Conservation (phyloP, 2,329 filamentous ascomycete genomes). For the Talaromyces sp. region DNA sequence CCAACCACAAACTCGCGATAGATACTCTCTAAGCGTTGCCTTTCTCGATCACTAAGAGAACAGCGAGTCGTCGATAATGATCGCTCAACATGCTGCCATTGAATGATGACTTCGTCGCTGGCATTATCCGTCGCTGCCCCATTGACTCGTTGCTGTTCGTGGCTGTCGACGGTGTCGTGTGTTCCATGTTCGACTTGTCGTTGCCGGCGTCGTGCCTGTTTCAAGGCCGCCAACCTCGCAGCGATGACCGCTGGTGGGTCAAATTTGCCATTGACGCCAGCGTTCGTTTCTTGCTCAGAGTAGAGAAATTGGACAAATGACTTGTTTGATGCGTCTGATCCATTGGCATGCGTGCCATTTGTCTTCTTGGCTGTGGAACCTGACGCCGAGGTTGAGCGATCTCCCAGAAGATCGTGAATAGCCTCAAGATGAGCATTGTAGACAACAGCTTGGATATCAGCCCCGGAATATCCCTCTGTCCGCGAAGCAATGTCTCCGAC, state of each 20-base stretch:
- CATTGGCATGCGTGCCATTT: conserved; percentile 22
- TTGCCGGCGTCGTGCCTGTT: conserved; percentile 62
- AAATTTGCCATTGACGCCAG: conserved; percentile 48
- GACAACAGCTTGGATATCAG: conserved; percentile 88
- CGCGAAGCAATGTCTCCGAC: conserved; percentile 70
- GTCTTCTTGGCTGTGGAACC: conserved; percentile 26
- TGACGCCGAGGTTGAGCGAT: conserved; percentile 40
- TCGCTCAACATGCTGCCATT: conserved; percentile 76
- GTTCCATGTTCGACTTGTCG: conserved; percentile 48
- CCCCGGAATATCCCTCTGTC: conserved; percentile 89
- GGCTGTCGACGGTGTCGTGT: conserved; percentile 8
- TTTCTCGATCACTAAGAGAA: conserved; percentile 78
- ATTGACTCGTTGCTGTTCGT: conserved; percentile 24
- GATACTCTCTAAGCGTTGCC: conserved; percentile 68
- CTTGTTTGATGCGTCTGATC: conserved; percentile 33
- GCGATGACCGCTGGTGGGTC: conserved; percentile 74
- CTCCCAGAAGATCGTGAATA: conserved; percentile 84
- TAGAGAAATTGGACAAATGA: conserved; percentile 80
- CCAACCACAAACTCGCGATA: conserved; percentile 92
- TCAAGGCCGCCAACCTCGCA: conserved; percentile 77
- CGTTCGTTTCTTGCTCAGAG: conserved; percentile 56
- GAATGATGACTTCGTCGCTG: conserved; percentile 69
- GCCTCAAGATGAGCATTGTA: conserved; percentile 97
- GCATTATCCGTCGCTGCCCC: conserved; percentile 6
- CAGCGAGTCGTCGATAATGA: conserved; percentile 73